Evolutionary conservation across 148 eudicot genomes (phyloP), one percentile per base, ranked within the genome.

Genomic region (Rhododendron ovatum): DNA sequence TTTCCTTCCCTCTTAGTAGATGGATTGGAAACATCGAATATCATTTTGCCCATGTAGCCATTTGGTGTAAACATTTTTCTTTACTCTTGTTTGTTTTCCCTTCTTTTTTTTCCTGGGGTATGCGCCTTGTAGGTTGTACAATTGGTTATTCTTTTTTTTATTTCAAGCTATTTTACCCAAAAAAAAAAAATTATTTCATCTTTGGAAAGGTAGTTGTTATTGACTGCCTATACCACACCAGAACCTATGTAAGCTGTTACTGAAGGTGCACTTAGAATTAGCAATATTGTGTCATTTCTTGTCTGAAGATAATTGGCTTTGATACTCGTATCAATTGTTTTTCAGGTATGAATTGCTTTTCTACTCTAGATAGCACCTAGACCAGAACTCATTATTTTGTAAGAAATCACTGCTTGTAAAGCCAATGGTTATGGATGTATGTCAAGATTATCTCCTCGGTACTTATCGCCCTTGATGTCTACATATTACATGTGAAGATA

Each of bases 331-430:
- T n/a, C 53, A 51, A 43, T 30, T 84, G 45, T 43, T 26, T 91
- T 94, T 88, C 98, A 97, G 98, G 92, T 97, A 95, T 82, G 99
- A 97, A 86, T 88, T 95, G 89, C 95, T 95, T 28, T 97, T 97
- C 90, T 97, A 97, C 87, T 98, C 99, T 84, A 92, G 99, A 90
- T 95, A 97, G 91, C 99, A 95, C 89, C 99, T 95, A 83, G 99
- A 96, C 89, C 98, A 94, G 89, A 96, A 98, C 87, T 96, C 99
- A 47, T 91, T 97, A 63, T 90, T 97, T 82, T 95, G 90, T 86
- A 95, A 89, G 86, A 97, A 93, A 85, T 83, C 95, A 51, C 90
- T 97, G 94, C 89, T 95, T 83, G 91, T 95, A 55, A 92, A 94
- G 88, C 99, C 98, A 30, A 88, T 93, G 90, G 98, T 95, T 87